Percentiles rank a stretch among this genome's conserved stretches.
phyloP scores from a whole-genome alignment of 1,139 yeast species.

The Candida pseudocylindracea region DNA sequence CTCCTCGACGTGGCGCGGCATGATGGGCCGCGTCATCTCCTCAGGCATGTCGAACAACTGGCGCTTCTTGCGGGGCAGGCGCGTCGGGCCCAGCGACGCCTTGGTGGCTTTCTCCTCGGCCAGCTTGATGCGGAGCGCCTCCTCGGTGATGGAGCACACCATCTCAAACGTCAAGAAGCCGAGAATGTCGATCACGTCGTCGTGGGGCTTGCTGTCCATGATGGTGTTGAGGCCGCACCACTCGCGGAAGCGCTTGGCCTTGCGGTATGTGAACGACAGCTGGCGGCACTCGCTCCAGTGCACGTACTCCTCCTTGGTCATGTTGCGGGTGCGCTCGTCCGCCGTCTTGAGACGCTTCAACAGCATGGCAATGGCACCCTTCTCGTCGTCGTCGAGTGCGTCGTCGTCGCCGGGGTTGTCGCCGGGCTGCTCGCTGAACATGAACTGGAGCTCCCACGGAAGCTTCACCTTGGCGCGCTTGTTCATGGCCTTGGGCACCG shows the following conservation, averaged over 20 bases:
- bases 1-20: slow-evolving; percentile 71
- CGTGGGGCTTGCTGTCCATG: slow-evolving; percentile 83
- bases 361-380: slow-evolving; percentile 79
- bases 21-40: slow-evolving; percentile 61
- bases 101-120: slow-evolving; percentile 30
- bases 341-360: slow-evolving; percentile 76
- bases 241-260: slow-evolving; percentile 79
- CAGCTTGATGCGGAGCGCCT: slow-evolving; percentile 63
- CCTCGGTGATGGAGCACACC: slow-evolving; percentile 85
- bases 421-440: slow-evolving; percentile 79
- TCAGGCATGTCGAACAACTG: slow-evolving; percentile 83
- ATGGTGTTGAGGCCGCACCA: slow-evolving; percentile 83
- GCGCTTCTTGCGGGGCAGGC: slow-evolving; percentile 17
- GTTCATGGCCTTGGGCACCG: slow-evolving; percentile 15
- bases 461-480: slow-evolving; percentile 46
- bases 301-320: slow-evolving; percentile 94
- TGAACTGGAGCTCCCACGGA: slow-evolving; percentile 91
- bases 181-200: slow-evolving; percentile 86
- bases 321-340: slow-evolving; percentile 77
- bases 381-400: slow-evolving; percentile 69
- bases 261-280: slow-evolving; percentile 88
- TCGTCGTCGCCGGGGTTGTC: slow-evolving; percentile 65
- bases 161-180: slow-evolving; percentile 94
- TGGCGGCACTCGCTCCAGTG: slow-evolving; percentile 99
- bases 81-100: slow-evolving; percentile 6